phyloP scores from a whole-genome alignment of 257 asterid species.

The Lavandula angustifolia region DNA sequence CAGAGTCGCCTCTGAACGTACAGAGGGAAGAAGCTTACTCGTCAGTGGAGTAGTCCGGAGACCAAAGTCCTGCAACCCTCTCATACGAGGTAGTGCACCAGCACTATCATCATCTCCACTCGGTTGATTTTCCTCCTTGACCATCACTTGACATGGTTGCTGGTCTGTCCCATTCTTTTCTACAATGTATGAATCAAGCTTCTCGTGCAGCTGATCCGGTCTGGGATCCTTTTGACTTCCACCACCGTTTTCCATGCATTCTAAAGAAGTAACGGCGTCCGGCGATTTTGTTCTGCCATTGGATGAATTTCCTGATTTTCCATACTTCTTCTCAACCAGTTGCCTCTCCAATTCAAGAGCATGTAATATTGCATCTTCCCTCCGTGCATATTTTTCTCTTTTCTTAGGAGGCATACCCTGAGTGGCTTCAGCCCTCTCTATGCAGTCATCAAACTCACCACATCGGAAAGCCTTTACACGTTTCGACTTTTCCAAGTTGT shows the following conservation, averaged over 20 bases:
- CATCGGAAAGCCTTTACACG: conserved; percentile 96
- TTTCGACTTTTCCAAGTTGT: conserved; percentile 96
- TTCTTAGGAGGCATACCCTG: conserved; percentile 96
- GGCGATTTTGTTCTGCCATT: conserved; percentile 53
- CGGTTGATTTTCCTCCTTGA: conserved; percentile 50
- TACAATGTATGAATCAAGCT: conserved; percentile 42
- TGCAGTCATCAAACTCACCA: conserved; percentile 95
- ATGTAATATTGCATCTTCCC: conserved; percentile 98
- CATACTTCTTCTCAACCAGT: conserved; percentile 67
- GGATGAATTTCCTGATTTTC: conserved; percentile 53
- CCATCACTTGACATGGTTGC: conserved; percentile 36
- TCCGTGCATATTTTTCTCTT: conserved; percentile 97
- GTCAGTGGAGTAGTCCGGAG: conserved; percentile 55
- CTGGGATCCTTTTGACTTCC: conserved; percentile 39
- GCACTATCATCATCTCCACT: conserved; percentile 68
- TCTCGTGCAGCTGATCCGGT: conserved; percentile 43
- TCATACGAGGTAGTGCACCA: conserved; percentile 61
- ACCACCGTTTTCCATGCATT: conserved; percentile 42
- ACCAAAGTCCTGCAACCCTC: conserved; percentile 89
- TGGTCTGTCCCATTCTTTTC: conserved; percentile 47
- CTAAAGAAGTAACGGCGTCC: conserved; percentile 53
- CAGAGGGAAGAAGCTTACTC: conserved; percentile 43
- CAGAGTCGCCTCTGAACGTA: conserved; percentile 13
- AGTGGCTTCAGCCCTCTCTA: conserved; percentile 93
- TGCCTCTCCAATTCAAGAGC: conserved; percentile 95